These are phyloP conservation scores for Hypoxylon perforatum DNA, from an alignment of 495 filamentous ascomycete species.

Conservation along the genomic window DNA sequence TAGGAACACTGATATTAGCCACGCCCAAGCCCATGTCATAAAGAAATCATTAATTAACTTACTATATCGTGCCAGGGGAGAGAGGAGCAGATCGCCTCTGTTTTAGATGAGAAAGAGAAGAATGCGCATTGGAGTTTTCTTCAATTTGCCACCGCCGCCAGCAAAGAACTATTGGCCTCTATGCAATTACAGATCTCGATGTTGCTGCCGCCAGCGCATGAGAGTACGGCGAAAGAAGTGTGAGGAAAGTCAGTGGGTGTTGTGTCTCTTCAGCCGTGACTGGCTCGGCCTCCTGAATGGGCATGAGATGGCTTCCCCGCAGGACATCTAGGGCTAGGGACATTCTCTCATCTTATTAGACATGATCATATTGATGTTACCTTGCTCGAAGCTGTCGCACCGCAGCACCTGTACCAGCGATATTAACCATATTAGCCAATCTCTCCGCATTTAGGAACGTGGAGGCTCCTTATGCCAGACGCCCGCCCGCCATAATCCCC, in stretches of 20 bases:
- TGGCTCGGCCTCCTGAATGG: not conserved
- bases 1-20: slow-evolving; percentile 32
- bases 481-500: slow-evolving; percentile 20
- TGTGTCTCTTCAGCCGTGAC: not conserved
- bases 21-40: slow-evolving; percentile 7
- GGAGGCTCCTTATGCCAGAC: slow-evolving; percentile 12
- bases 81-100: too few species aligned
- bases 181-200: not conserved
- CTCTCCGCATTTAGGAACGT: slow-evolving; percentile 35
- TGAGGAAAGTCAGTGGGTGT: not conserved
- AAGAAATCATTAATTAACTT: not conserved
- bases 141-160: too few species aligned
- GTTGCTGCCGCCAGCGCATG: not conserved
- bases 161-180: too few species aligned
- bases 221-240: not conserved
- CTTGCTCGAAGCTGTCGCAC: not conserved
- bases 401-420: slow-evolving; percentile 9
- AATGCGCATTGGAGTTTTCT: too few species aligned
- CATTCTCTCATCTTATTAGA: slow-evolving; percentile 11
- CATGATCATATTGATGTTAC: slow-evolving; percentile 23
- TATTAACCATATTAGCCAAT: slow-evolving; percentile 46
- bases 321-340: slow-evolving; percentile 2
- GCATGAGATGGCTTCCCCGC: slow-evolving; percentile 1
- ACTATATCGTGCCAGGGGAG: slow-evolving; percentile 2
- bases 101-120: too few species aligned